phyloP scores from a whole-genome alignment of 495 filamentous ascomycete genomes.

The Aspergillus coremiiformis region DNA sequence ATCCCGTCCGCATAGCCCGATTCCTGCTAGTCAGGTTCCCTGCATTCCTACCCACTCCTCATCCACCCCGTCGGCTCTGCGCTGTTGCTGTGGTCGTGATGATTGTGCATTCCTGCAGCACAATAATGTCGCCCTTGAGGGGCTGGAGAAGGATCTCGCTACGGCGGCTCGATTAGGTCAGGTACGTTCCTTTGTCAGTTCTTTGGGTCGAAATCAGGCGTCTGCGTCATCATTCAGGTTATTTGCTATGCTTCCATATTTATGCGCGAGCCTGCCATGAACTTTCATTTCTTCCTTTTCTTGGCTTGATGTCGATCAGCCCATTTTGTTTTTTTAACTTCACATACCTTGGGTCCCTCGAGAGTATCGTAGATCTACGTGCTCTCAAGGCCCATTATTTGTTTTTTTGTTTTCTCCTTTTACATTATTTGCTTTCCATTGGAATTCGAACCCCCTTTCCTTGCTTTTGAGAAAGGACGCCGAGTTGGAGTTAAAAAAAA shows the following conservation, averaged over 20 bases:
- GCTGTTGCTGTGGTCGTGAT: slow-evolving; percentile 77
- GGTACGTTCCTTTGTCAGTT: slow-evolving; percentile 44
- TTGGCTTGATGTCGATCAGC: background rate
- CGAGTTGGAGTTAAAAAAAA: background rate
- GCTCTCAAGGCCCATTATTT: background rate
- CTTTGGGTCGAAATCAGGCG: background rate
- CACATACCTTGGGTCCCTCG: background rate
- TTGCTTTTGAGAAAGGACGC: background rate
- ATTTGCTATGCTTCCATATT: background rate
- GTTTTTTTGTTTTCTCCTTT: background rate
- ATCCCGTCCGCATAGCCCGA: slow-evolving; percentile 25
- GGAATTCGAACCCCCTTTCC: slow-evolving; percentile 1
- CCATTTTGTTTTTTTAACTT: background rate
- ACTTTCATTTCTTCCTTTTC: background rate
- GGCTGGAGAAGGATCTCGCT: slow-evolving; percentile 77
- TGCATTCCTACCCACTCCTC: slow-evolving; percentile 37
- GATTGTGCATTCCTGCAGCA: slow-evolving; percentile 75
- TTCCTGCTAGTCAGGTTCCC: slow-evolving; percentile 17
- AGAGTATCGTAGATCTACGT: background rate
- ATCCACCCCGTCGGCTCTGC: slow-evolving; percentile 24
- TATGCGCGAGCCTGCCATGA: background rate
- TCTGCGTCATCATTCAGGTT: background rate
- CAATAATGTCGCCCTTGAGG: slow-evolving; percentile 68
- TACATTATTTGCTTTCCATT: background rate
- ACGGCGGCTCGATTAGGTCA: slow-evolving; percentile 81